Evolutionary conservation across 1,284 basidiomycete genomes (phyloP).

Genomic region (Mixia osmundae): DNA sequence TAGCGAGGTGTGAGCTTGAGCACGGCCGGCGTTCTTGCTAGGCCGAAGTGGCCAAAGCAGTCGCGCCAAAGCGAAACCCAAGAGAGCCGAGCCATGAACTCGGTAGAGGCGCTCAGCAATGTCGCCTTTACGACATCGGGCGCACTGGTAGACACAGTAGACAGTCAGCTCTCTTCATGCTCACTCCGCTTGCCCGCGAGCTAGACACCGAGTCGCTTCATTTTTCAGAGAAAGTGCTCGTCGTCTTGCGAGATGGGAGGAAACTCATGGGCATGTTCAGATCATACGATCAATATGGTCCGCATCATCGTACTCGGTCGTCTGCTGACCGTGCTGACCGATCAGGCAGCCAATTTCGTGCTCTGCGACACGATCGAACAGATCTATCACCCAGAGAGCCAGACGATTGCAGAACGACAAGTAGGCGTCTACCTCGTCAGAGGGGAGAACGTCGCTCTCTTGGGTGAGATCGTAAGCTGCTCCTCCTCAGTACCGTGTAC

Average conservation of each 20-base stretch:
- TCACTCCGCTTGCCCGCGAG: conserved; percentile 10
- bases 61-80: too few species aligned
- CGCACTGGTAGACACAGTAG: conserved; percentile 87
- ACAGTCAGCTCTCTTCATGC: conserved; percentile 63
- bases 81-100: too few species aligned
- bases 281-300: conserved; percentile 98
- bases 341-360: conserved; percentile 20
- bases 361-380: conserved; percentile 35
- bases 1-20: too few species aligned
- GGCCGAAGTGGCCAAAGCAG: too few species aligned
- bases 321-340: neutral
- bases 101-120: too few species aligned
- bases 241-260: conserved; percentile 81
- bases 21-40: too few species aligned
- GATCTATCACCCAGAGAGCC: conserved; percentile 49
- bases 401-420: conserved; percentile 60
- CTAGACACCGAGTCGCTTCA: neutral
- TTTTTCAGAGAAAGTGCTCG: conserved; percentile 80
- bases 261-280: conserved; percentile 88
- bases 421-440: conserved; percentile 79
- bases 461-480: conserved; percentile 77
- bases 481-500: neutral
- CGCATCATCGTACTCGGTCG: conserved; percentile 18
- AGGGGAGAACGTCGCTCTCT: conserved; percentile 91
- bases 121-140: conserved; percentile 75